Evolutionary conservation across 2,329 filamentous ascomycete genomes (phyloP).

Genomic region (Hansfordia pulvinata): DNA sequence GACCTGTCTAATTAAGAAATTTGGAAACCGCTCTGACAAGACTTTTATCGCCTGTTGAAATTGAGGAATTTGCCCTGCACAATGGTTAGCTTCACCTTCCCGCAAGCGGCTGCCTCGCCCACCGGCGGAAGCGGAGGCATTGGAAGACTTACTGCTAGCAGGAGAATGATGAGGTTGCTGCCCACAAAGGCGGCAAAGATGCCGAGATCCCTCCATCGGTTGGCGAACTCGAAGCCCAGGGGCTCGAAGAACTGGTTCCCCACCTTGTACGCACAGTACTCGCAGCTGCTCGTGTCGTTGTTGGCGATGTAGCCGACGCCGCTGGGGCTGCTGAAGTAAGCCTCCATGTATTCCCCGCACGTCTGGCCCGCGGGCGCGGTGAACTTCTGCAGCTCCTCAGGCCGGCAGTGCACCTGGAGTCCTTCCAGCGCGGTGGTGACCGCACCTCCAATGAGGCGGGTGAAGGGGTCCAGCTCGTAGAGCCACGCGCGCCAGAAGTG

Average conservation of each 20-base stretch:
- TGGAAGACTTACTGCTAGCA: constrained; percentile 32
- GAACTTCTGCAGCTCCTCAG: constrained; percentile 54
- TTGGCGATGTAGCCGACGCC: constrained; percentile 59
- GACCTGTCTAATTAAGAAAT: background rate
- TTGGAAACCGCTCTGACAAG: background rate
- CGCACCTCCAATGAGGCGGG: constrained; percentile 67
- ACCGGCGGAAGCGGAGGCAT: background rate
- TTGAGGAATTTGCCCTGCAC: constrained; percentile 35
- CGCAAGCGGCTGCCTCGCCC: background rate
- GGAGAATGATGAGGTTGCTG: constrained; percentile 57
- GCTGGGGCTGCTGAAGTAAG: constrained; percentile 52
- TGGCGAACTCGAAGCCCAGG: constrained; percentile 50
- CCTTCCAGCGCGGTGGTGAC: constrained; percentile 64
- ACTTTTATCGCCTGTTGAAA: constrained; percentile 32
- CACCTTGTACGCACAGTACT: constrained; percentile 70
- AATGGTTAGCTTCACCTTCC: constrained; percentile 6
- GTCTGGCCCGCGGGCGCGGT: constrained; percentile 48
- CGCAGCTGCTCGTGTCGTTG: constrained; percentile 52
- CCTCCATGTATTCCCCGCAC: constrained; percentile 63
- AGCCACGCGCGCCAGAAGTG: constrained; percentile 69
- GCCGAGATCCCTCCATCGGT: constrained; percentile 72
- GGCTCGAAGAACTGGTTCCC: constrained; percentile 69
- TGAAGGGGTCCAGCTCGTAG: constrained; percentile 74
- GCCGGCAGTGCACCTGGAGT: constrained; percentile 44
- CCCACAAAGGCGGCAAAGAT: constrained; percentile 66